Evolutionary conservation across 2,329 filamentous ascomycete genomes (phyloP), one percentile per base, ranked within the genome.

Genomic region (Aspergillus chevalieri): DNA sequence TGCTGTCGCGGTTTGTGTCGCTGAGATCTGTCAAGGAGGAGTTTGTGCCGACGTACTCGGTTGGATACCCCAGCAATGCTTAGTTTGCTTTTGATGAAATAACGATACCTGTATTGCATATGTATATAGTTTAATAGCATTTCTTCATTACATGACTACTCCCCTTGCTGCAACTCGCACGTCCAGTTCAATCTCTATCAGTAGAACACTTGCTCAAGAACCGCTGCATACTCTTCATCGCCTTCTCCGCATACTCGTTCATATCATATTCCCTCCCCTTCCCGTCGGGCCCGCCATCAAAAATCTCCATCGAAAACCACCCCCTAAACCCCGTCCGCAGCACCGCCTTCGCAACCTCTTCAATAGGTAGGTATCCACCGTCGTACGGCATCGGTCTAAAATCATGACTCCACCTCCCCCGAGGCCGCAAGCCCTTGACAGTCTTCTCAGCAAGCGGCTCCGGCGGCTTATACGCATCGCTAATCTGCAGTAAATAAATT

Each of bases 401-500:
- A 53, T 84, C 82, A 65, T 86, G 82, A 58, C 85, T 89, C 87
- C 87, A 91, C 28, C 78, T 71, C 0, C 78, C 83, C 30, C 84
- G 72, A 0, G 86, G 82, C 26, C 82, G 67, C 41, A 84, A 58
- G 0, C 82, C 84, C 5, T 71, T 67, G 21, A 78, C 70, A 30
- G 80, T 74, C 42, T 78, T 66, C 3, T 74, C 69, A 19, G 74
- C 65, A 4, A 90, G 62, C 0, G 85, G 82, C 3, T 74, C 68
- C 0, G 74, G 70, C 34, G 82, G 76, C 57, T 77, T 81, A 62
- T 89, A 90, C 0, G 83, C 87, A 63, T 92, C 87, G 3, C 80
- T 85, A 47, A 91, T 83, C 63, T 91, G 87, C 2, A 91, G 65
- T 0, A 90, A 70, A 62, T 80, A 90, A 36, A 91, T 88, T 71